Conservation (phyloP, 345 rosid genomes). For the Salix brachista region DNA sequence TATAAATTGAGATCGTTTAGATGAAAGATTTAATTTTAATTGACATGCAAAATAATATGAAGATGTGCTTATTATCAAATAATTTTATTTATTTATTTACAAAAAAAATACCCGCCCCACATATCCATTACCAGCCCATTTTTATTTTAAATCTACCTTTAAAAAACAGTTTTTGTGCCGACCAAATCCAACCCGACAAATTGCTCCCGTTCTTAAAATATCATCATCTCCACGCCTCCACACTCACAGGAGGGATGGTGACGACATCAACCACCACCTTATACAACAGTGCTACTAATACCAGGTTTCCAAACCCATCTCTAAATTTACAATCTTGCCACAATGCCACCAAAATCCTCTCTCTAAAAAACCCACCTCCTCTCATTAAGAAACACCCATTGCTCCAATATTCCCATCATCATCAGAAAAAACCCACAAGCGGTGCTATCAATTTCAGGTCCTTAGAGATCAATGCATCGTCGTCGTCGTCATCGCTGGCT, state of each 20-base stretch:
- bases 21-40: no score
- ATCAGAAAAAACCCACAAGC: conserved; percentile 10
- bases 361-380: conserved; percentile 12
- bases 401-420: conserved; percentile 4
- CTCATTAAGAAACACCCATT: conserved; percentile 14
- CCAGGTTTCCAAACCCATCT: conserved; percentile 16
- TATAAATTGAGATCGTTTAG: no score
- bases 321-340: conserved; percentile 57
- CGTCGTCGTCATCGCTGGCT: conserved; percentile 23
- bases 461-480: conserved; percentile 23
- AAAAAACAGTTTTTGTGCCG: neutral
- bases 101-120: neutral
- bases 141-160: neutral
- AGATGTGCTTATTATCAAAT: no score
- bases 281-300: neutral
- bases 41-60: no score
- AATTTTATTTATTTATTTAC: no score
- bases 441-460: conserved; percentile 17
- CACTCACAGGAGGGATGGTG: conserved; percentile 1
- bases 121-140: neutral
- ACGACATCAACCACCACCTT: neutral
- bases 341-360: conserved; percentile 11
- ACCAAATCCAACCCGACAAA: neutral
- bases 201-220: neutral
- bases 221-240: neutral